Evolutionary conservation across 2,329 filamentous ascomycete genomes (phyloP), one percentile per base, ranked within the genome.

Genomic region (Cadophora sp.): DNA sequence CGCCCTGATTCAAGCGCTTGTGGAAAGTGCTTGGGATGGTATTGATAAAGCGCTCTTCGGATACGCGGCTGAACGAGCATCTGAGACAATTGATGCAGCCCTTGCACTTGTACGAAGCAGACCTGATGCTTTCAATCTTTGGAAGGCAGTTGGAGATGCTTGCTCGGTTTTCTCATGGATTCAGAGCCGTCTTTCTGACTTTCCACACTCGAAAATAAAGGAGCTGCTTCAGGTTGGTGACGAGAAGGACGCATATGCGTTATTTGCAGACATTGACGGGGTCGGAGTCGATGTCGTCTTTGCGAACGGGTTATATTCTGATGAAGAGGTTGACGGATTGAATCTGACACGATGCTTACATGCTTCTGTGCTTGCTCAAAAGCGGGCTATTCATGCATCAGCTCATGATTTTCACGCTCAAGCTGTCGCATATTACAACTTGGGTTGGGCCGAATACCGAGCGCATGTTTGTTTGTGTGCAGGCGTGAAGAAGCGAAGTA

Each of bases 351-450:
- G 84, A 68, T 89, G 86, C 68, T 79, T 96, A 0, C 86, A 92
- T 68, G 88, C 91, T 16, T 87, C 91, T 0, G 92, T 98, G 33
- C 81, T 98, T 20, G 91, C 93, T 6, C 92, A 96, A 78, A 99
- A 98, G 78, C 87, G 92, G 70, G 94, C 94, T 8, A 89, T 98
- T 16, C 82, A 91, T 72, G 86, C 89, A 47, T 91, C 90, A 18
- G 82, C 88, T 0, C 83, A 89, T 66, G 94, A 99, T 75, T 78
- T 87, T 8, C 92, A 97, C 77, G 94, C 95, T 3, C 94, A 96
- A 79, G 93, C 96, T 1, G 92, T 98, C n/a, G 93, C 94, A 0
- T 96, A 95, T 85, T 99, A 97, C 80, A 99, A 99, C 75, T 83
- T 99, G 20, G 96, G 96, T 50, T 98, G 94, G 92, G 92, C 93